Evolutionary conservation across 371 early-diverging fungal species (phyloP).

Genomic region (Mortierella sp.): DNA sequence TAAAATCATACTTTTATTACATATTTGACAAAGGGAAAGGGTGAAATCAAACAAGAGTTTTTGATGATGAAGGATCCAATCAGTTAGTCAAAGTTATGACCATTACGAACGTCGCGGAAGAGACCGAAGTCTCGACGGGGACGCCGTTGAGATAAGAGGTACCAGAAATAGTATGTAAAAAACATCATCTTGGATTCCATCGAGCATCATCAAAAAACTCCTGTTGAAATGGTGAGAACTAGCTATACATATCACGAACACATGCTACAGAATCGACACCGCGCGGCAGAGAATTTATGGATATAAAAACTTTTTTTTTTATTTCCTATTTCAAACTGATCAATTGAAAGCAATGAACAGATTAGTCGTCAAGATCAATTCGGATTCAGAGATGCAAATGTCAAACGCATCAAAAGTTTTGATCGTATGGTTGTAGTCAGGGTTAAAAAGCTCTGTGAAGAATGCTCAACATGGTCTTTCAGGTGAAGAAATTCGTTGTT

Average conservation of each 20-base stretch:
- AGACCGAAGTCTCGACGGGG: constrained; percentile 51
- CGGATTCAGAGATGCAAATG: background rate
- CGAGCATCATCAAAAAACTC: background rate
- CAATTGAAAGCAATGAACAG: background rate
- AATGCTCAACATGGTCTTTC: constrained; percentile 58
- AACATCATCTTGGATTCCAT: constrained; percentile 47
- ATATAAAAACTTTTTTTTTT: constrained; percentile 4
- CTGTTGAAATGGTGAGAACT: background rate
- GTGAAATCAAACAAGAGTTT: constrained; percentile 1
- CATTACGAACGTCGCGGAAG: constrained; percentile 52
- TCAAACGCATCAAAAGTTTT: background rate
- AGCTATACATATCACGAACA: constrained; percentile 4
- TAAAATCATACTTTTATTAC: background rate
- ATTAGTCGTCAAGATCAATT: background rate
- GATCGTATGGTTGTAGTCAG: constrained; percentile 39
- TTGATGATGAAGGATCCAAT: constrained; percentile 40
- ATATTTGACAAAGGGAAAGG: background rate
- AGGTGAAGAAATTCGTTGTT: constrained; percentile 61
- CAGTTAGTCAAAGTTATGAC: constrained; percentile 52
- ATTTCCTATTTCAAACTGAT: background rate
- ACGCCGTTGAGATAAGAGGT: constrained; percentile 55
- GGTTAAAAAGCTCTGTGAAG: constrained; percentile 60
- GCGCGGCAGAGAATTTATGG: background rate
- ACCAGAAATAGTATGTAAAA: constrained; percentile 49
- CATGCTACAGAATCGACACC: background rate